Conservation (phyloP, 306 rosid species). For the Arachis stenosperma region DNA sequence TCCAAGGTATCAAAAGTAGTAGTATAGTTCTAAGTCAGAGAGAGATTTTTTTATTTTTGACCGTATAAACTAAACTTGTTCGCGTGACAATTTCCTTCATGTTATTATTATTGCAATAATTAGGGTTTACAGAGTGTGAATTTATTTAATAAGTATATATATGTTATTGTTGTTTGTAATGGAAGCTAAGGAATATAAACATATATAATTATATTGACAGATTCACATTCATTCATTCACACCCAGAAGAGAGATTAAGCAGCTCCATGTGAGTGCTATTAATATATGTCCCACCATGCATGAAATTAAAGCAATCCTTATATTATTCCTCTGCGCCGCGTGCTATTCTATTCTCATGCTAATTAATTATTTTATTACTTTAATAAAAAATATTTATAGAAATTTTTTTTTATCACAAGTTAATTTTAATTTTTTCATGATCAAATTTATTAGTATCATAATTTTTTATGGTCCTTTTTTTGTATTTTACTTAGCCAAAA, state of each 20-base stretch:
- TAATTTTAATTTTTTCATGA: too few relatives aligned
- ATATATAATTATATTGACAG: too few relatives aligned
- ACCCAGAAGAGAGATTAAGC: background rate
- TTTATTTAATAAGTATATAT: conserved; percentile 22
- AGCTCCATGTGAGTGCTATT: conserved; percentile 50
- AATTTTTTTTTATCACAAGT: too few relatives aligned
- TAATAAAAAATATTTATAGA: too few relatives aligned
- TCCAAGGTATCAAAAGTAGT: conserved; percentile 38
- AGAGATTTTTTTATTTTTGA: conserved; percentile 18
- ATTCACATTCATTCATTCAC: background rate
- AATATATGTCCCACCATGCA: conserved; percentile 34
- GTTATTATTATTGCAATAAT: background rate
- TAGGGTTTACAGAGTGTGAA: conserved; percentile 8
- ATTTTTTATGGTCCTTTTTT: too few relatives aligned
- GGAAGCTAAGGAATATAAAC: conserved; percentile 34
- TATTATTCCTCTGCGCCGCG: background rate
- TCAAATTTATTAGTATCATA: too few relatives aligned
- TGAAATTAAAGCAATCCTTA: conserved; percentile 1
- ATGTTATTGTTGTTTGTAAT: conserved; percentile 22
- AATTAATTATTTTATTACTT: too few relatives aligned
- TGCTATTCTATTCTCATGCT: background rate
- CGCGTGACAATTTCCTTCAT: conserved; percentile 3
- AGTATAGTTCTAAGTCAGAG: conserved; percentile 14
- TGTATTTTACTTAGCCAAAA: too few relatives aligned
- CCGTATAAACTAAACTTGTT: background rate